These are phyloP conservation scores for Prunus fruticosa DNA, from an alignment of 306 rosid genomes.

Conservation along the genomic window DNA sequence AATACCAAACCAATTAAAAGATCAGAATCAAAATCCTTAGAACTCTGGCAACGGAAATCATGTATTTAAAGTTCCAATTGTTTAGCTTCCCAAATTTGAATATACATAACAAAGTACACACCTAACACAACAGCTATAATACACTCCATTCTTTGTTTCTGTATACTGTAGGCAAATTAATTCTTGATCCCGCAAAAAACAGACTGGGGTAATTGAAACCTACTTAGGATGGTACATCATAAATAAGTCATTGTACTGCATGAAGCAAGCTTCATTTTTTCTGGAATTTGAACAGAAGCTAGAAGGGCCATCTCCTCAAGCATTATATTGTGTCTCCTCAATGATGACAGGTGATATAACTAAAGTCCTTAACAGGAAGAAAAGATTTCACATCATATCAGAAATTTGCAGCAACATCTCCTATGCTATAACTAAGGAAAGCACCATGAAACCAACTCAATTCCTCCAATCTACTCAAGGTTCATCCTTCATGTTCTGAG, in stretches of 20 bases:
- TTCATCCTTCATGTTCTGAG: background rate
- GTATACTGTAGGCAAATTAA: background rate
- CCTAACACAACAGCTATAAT: background rate
- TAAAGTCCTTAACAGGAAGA: background rate
- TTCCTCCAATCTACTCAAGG: background rate
- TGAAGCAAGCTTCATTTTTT: background rate
- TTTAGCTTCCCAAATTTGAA: background rate
- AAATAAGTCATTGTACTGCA: background rate
- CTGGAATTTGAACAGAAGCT: background rate
- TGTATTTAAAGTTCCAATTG: background rate
- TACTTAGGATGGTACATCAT: background rate
- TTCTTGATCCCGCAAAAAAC: background rate
- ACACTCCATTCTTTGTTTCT: background rate
- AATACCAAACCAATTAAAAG: slow-evolving; percentile 14
- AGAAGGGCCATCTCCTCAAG: background rate
- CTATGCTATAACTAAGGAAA: background rate
- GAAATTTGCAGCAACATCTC: background rate
- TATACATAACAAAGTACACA: background rate
- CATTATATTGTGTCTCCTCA: background rate
- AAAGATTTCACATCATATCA: background rate
- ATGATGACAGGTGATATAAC: background rate
- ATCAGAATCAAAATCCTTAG: background rate
- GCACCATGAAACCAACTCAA: background rate
- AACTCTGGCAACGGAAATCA: background rate
- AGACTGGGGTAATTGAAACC: background rate